phyloP scores from a whole-genome alignment of 768 basidiomycete genomes.

The Dacryopinax spathularia region DNA sequence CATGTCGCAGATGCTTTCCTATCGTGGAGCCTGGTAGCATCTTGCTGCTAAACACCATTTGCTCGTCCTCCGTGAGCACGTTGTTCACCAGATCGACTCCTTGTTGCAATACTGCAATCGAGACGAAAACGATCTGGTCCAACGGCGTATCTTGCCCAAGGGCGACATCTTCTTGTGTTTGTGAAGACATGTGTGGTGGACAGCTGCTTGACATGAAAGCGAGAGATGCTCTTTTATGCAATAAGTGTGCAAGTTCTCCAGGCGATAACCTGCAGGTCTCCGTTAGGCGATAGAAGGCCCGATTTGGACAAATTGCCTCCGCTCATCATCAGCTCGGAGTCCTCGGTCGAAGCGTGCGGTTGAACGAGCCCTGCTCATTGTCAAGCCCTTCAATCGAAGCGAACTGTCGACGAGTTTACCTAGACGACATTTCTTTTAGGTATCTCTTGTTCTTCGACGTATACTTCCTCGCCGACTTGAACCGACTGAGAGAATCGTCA shows the following conservation, averaged over 20 bases:
- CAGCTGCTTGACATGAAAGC: neutral
- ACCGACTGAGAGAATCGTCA: too few species aligned
- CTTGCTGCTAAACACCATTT: conserved; percentile 53
- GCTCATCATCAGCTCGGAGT: neutral
- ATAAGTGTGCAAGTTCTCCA: neutral
- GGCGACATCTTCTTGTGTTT: neutral
- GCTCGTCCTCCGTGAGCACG: conserved; percentile 49
- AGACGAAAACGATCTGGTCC: conserved; percentile 48
- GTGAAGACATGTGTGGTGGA: neutral
- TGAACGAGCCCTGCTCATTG: too few species aligned
- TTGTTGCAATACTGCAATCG: conserved; percentile 52
- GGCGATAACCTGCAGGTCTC: neutral
- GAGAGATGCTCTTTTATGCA: neutral
- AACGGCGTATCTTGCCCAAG: conserved; percentile 17
- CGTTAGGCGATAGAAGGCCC: neutral
- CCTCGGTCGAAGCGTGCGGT: neutral
- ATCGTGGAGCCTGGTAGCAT: conserved; percentile 67
- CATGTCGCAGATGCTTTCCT: conserved; percentile 82
- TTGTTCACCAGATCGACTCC: conserved; percentile 59
- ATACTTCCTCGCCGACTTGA: too few species aligned
- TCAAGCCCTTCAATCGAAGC: too few species aligned
- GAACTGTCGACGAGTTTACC: too few species aligned
- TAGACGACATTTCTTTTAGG: too few species aligned
- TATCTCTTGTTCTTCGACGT: too few species aligned
- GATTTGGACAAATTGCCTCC: neutral